These are phyloP conservation scores for Suillus sp. DNA, from an alignment of 768 basidiomycete species.

Conservation along the genomic window DNA sequence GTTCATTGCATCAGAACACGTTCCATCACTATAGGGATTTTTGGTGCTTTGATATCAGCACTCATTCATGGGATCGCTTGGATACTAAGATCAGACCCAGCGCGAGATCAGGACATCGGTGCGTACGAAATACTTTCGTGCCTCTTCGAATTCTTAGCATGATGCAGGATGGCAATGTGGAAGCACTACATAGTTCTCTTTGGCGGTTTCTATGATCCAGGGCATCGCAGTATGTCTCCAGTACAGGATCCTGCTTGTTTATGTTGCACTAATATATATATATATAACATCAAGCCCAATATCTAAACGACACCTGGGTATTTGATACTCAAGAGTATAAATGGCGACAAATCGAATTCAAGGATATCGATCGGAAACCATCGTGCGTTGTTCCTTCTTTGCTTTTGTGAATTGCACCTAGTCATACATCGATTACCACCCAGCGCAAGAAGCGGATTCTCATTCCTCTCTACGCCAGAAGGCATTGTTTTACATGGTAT, in stretches of 20 bases:
- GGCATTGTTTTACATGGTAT: constrained; percentile 80
- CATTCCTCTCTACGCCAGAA: constrained; percentile 75
- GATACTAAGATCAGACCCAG: constrained; percentile 82
- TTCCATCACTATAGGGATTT: constrained; percentile 91
- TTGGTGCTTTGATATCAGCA: constrained; percentile 82
- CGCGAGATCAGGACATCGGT: constrained; percentile 85
- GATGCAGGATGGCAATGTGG: constrained; percentile 81
- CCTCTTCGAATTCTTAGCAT: background rate
- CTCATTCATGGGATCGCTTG: constrained; percentile 84
- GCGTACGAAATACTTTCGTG: constrained; percentile 18
- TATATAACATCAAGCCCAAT: constrained; percentile 54
- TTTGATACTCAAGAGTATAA: constrained; percentile 87
- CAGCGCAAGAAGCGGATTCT: constrained; percentile 82
- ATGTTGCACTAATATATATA: background rate
- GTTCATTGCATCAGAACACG: constrained; percentile 76
- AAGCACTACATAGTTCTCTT: constrained; percentile 87
- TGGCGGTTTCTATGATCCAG: constrained; percentile 90
- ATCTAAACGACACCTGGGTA: constrained; percentile 82
- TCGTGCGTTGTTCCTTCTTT: constrained; percentile 49
- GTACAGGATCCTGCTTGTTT: background rate
- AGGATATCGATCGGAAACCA: constrained; percentile 69
- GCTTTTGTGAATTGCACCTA: too few species aligned
- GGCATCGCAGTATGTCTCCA: constrained; percentile 63
- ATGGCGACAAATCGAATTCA: constrained; percentile 79
- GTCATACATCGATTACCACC: background rate